Conservation (phyloP, 1,284 basidiomycete genomes). For the Tranzscheliella williamsii region DNA sequence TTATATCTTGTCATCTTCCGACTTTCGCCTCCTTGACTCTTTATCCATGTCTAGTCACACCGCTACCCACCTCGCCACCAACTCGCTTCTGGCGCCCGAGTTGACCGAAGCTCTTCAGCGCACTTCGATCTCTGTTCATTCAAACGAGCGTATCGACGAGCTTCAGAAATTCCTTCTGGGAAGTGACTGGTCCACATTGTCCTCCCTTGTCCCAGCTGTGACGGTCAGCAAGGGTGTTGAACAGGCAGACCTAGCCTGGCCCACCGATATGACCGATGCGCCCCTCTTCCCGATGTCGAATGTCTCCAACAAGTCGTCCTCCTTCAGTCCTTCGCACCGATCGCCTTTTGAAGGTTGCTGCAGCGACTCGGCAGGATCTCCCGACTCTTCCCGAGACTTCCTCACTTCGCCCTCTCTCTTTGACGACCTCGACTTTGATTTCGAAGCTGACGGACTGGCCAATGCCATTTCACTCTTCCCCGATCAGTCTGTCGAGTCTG, state of each 20-base stretch:
- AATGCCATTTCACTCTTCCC: constrained; percentile 23
- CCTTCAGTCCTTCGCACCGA: constrained; percentile 23
- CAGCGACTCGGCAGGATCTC: constrained; percentile 31
- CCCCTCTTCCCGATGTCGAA: constrained; percentile 8
- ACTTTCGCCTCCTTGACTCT: no score
- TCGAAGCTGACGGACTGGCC: constrained; percentile 17
- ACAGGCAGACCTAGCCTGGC: neutral
- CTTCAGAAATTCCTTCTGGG: constrained; percentile 29
- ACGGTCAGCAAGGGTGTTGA: constrained; percentile 2
- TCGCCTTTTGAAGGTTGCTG: constrained; percentile 30
- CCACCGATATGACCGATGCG: constrained; percentile 1
- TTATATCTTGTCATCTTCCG: no score
- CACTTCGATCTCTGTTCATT: neutral
- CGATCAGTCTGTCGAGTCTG: constrained; percentile 19
- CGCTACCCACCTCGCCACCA: neutral
- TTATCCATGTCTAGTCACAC: neutral
- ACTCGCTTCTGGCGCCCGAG: neutral
- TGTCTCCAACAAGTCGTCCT: constrained; percentile 13
- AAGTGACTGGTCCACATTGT: constrained; percentile 34
- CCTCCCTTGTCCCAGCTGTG: constrained; percentile 17
- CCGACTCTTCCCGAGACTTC: constrained; percentile 38
- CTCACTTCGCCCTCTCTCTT: constrained; percentile 36
- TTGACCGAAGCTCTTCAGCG: neutral
- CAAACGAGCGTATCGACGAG: constrained; percentile 13
- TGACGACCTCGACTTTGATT: constrained; percentile 33